phyloP scores from a whole-genome alignment of 2,329 filamentous ascomycete genomes.

The Cladosporium colombiae region DNA sequence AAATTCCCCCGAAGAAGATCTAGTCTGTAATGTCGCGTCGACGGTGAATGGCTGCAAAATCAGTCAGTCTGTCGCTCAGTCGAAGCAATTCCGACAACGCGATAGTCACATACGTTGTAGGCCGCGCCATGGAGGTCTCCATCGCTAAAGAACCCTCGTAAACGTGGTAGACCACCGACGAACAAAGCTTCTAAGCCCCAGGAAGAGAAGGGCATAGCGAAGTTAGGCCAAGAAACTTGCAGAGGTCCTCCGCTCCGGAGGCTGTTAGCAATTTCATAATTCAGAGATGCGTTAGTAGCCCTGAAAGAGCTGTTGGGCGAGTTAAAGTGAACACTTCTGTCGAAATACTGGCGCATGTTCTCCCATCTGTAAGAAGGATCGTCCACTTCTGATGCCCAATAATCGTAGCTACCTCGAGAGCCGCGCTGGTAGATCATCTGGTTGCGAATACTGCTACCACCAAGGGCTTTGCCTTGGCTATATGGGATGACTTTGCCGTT shows the following conservation, averaged over 20 bases:
- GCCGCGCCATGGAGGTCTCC: slow-evolving; percentile 24
- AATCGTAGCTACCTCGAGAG: slow-evolving; percentile 35
- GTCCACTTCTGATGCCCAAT: slow-evolving; percentile 39
- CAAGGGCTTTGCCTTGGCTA: slow-evolving; percentile 33
- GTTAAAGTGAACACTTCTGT: slow-evolving; percentile 29
- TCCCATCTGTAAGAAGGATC: slow-evolving; percentile 37
- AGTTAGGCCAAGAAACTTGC: slow-evolving; percentile 35
- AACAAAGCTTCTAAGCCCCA: slow-evolving; percentile 10
- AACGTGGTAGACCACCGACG: background rate
- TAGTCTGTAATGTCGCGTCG: slow-evolving; percentile 31
- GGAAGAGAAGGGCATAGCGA: slow-evolving; percentile 14
- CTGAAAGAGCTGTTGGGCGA: slow-evolving; percentile 21
- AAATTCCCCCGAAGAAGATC: slow-evolving; percentile 32
- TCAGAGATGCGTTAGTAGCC: slow-evolving; percentile 5
- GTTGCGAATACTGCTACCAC: slow-evolving; percentile 32
- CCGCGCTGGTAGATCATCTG: slow-evolving; percentile 34
- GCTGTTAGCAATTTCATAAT: slow-evolving; percentile 19
- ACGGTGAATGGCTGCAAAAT: slow-evolving; percentile 34
- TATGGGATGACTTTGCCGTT: slow-evolving; percentile 29
- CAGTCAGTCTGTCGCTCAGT: background rate
- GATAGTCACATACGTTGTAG: background rate
- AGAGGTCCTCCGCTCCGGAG: slow-evolving; percentile 35
- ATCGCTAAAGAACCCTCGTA: slow-evolving; percentile 1
- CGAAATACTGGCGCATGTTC: slow-evolving; percentile 33
- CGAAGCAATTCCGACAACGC: background rate